phyloP scores from a whole-genome alignment of 192 early-diverging fungal genomes.

The Coemansia sp. region DNA sequence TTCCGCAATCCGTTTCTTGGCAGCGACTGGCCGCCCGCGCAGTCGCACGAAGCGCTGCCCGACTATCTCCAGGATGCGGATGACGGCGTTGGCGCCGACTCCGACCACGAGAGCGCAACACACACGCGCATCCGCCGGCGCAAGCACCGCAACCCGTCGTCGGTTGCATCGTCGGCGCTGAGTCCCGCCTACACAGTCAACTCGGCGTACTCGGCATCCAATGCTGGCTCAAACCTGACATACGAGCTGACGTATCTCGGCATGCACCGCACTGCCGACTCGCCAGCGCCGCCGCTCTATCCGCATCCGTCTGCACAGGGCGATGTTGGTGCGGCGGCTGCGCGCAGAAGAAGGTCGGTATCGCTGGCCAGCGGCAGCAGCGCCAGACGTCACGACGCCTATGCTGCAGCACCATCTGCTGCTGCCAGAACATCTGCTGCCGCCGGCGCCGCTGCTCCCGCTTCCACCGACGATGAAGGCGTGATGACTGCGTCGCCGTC shows the following conservation, averaged over 20 bases:
- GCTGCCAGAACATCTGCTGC: too few species aligned
- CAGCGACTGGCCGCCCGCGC: constrained; percentile 1
- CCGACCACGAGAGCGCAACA: constrained; percentile 43
- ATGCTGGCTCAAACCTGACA: constrained; percentile 45
- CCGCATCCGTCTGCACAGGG: constrained; percentile 26
- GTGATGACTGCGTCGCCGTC: constrained; percentile 5
- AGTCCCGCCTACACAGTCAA: constrained; percentile 45
- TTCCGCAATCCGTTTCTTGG: constrained; percentile 35
- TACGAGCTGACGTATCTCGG: constrained; percentile 53
- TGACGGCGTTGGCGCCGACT: constrained; percentile 1
- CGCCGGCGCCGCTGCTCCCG: too few species aligned
- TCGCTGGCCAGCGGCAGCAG: not conserved
- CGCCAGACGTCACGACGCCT: not conserved
- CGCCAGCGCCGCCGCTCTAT: constrained; percentile 26
- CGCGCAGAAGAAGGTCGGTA: not conserved
- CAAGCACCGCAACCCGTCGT: constrained; percentile 29
- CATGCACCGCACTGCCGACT: constrained; percentile 39
- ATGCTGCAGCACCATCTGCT: too few species aligned
- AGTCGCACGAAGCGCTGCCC: constrained; percentile 9
- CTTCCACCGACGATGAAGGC: not conserved
- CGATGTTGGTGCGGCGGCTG: constrained; percentile 14
- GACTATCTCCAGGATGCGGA: constrained; percentile 16
- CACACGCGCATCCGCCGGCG: constrained; percentile 50
- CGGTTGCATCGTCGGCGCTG: constrained; percentile 18
- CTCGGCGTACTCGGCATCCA: constrained; percentile 51